These are phyloP conservation scores for Dictyostelium purpureum DNA, from an alignment of 78 protist genomes.

Conservation along the genomic window DNA sequence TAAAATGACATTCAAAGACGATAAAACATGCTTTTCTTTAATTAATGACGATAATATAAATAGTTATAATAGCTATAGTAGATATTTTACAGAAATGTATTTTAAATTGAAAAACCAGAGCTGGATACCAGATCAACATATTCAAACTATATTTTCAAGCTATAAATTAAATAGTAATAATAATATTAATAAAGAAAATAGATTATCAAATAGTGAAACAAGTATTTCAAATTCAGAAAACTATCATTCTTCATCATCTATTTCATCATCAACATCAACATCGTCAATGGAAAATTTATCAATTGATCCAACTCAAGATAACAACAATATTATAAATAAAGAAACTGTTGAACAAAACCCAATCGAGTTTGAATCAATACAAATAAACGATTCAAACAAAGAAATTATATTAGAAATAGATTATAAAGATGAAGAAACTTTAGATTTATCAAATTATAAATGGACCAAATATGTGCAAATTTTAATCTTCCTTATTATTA, in stretches of 20 bases:
- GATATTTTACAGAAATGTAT: slow-evolving; percentile 9
- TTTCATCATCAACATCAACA: not conserved
- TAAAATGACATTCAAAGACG: slow-evolving; percentile 1
- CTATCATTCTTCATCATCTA: not conserved
- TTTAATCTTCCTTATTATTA: not conserved
- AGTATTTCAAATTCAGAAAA: not conserved
- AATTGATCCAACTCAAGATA: not conserved
- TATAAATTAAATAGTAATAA: too few relatives aligned
- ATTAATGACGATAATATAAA: not conserved
- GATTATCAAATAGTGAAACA: not conserved
- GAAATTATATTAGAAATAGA: too few relatives aligned
- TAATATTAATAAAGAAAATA: not conserved
- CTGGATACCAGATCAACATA: not conserved
- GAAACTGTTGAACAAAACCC: too few relatives aligned
- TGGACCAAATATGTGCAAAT: slow-evolving; percentile 44
- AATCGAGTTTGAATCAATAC: too few relatives aligned
- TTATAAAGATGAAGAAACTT: not conserved
- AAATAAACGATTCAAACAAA: too few relatives aligned
- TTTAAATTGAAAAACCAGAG: not conserved
- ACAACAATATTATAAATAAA: too few relatives aligned
- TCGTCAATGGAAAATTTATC: not conserved
- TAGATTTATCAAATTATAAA: not conserved
- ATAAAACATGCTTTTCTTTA: slow-evolving; percentile 12
- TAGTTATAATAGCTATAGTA: not conserved
- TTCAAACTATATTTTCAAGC: not conserved